Evolutionary conservation across 1,284 basidiomycete species (phyloP).

Genomic region (Melanopsichium pennsylvanicum): DNA sequence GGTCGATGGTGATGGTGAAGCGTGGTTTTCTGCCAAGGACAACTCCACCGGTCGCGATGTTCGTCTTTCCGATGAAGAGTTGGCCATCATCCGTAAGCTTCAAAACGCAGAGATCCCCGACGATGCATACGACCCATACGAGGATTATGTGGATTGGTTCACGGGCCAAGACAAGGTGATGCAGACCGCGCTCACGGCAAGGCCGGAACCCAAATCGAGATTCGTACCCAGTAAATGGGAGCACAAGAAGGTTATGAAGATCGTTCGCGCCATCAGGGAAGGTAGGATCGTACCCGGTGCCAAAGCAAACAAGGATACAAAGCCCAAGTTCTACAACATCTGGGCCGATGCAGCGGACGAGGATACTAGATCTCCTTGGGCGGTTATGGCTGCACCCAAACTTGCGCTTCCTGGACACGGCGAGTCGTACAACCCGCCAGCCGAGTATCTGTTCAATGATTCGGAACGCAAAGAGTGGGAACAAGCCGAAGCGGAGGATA

Average conservation of each 20-base stretch:
- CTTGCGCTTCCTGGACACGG: conserved; percentile 85
- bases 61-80: conserved; percentile 85
- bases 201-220: conserved; percentile 93
- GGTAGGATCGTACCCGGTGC: conserved; percentile 91
- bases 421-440: conserved; percentile 98
- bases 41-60: conserved; percentile 86
- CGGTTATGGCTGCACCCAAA: conserved; percentile 87
- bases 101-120: conserved; percentile 93
- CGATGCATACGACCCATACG: conserved; percentile 80
- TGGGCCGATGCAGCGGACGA: conserved; percentile 76
- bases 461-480: conserved; percentile 87
- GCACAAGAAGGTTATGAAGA: conserved; percentile 99
- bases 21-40: conserved; percentile 95
- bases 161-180: conserved; percentile 94
- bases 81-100: conserved; percentile 91
- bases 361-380: conserved; percentile 44
- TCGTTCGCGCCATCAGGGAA: conserved; percentile 95
- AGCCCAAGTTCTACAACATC: conserved; percentile 84
- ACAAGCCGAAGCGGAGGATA: conserved; percentile 84
- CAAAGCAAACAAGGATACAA: conserved; percentile 71
- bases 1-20: conserved; percentile 82
- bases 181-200: conserved; percentile 86
- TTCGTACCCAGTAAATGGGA: conserved; percentile 99
- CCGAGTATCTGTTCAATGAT: conserved; percentile 92
- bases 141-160: conserved; percentile 94